Percentiles rank a stretch among this genome's conserved stretches.
phyloP scores from a whole-genome alignment of 306 rosid species.

The Delonix regia region DNA sequence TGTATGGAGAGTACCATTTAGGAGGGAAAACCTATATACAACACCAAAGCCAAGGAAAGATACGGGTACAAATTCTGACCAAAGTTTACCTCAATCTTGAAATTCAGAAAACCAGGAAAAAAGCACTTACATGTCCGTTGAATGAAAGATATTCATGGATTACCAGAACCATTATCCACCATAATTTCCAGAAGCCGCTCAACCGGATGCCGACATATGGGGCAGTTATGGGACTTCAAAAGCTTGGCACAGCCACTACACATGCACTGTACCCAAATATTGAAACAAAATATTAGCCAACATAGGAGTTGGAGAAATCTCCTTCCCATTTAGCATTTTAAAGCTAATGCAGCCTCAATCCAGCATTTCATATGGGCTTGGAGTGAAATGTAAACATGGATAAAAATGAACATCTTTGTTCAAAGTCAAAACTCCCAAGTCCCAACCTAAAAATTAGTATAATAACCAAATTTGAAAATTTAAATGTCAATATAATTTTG shows the following conservation, averaged over 20 bases:
- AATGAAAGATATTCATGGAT: conserved; percentile 13
- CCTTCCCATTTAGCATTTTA: not conserved
- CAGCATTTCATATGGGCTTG: not conserved
- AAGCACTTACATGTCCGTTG: not conserved
- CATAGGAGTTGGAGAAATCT: not conserved
- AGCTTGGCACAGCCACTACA: conserved; percentile 59
- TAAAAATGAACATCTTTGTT: not conserved
- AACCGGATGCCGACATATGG: conserved; percentile 55
- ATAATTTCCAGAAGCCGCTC: conserved; percentile 50
- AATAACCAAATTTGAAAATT: not conserved
- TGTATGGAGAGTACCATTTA: not conserved
- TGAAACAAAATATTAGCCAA: conserved; percentile 19
- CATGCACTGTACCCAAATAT: conserved; percentile 50
- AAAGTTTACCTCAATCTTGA: not conserved
- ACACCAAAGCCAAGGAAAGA: conserved; percentile 1
- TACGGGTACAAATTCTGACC: not conserved
- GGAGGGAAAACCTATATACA: not conserved
- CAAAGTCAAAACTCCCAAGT: not conserved
- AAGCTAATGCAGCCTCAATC: not conserved
- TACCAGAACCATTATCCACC: conserved; percentile 40
- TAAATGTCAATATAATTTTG: not conserved
- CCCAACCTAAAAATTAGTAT: not conserved
- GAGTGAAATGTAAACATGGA: no score
- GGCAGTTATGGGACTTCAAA: conserved; percentile 50
- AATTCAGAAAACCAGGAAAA: not conserved